Conservation (phyloP, 768 basidiomycete genomes). For the Tubosaeta brunneosetosa region DNA sequence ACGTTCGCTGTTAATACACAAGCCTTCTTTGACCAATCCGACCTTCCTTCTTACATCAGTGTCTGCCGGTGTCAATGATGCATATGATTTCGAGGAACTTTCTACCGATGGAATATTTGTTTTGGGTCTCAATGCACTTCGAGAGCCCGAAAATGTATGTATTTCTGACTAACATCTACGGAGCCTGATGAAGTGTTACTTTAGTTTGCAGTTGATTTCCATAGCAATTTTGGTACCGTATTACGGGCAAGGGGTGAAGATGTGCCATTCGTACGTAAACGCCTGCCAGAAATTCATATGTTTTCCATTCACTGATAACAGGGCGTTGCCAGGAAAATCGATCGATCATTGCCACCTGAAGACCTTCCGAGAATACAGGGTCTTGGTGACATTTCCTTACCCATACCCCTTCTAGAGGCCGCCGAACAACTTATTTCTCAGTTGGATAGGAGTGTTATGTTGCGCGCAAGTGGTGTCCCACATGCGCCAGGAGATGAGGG, state of each 20-base stretch:
- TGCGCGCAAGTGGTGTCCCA: slow-evolving; percentile 69
- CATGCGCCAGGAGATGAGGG: slow-evolving; percentile 32
- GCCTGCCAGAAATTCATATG: neutral
- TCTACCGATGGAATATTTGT: slow-evolving; percentile 53
- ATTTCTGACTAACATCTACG: neutral
- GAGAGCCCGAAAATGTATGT: slow-evolving; percentile 24
- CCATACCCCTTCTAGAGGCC: slow-evolving; percentile 27
- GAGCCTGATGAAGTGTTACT: neutral
- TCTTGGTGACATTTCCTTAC: slow-evolving; percentile 26
- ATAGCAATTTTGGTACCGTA: slow-evolving; percentile 15
- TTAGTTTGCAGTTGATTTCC: slow-evolving; percentile 21
- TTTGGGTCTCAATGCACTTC: slow-evolving; percentile 40
- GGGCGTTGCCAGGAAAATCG: slow-evolving; percentile 45
- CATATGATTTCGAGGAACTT: slow-evolving; percentile 58
- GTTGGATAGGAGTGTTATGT: slow-evolving; percentile 62
- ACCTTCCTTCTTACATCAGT: slow-evolving; percentile 64
- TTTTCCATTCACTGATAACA: slow-evolving; percentile 20
- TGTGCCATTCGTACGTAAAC: slow-evolving; percentile 22
- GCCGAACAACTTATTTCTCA: slow-evolving; percentile 50
- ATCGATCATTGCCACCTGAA: slow-evolving; percentile 44
- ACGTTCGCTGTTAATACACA: slow-evolving; percentile 75
- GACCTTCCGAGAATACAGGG: slow-evolving; percentile 30
- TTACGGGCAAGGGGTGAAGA: slow-evolving; percentile 17
- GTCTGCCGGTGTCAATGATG: slow-evolving; percentile 44
- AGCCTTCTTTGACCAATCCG: slow-evolving; percentile 44